Base-by-base conservation (phyloP, 305 asterid genomes). In the Fraxinus latifolia region DNA sequence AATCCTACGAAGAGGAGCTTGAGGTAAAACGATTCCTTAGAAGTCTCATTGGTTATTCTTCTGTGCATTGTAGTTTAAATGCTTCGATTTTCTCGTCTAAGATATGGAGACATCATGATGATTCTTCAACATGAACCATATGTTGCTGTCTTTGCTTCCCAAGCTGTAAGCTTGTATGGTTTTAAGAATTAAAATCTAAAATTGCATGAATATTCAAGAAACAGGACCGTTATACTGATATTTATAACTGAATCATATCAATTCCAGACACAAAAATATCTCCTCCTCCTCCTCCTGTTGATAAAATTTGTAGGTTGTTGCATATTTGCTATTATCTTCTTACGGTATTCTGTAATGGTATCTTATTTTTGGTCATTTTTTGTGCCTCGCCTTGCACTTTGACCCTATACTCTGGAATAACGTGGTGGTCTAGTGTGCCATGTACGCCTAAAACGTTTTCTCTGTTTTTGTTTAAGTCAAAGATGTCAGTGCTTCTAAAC, bases 11-110 rank as follows among this genome's bases (percentile, higher is more conserved):
- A 32, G 94, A 88, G 47, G 91, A 91, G 32, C 83, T 86, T 29
- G 88, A 93, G 97, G 97, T 94, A 91, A 78, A 33, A 71, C 81
- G 31, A 33, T 82, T 88, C 19, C 58, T 81, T 19, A 76, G 36
- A 50, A 58, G 34, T 77, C 80, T 68, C 47, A 62, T 44, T 53
- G 82, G 65, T 58, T 78, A 12, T 72, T 82, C 31, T 60, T 19
- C 14, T 60, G 14, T 78, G 36, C 58, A 73, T 74, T n/a, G 15
- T 19, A n/a, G 36, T 21, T 25, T 58, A 32, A 44, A 4, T 1
- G 17, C 15, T 17, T 29, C 15, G 32, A 2, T 81, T 50, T 2
- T 39, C 81, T 74, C 55, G 60, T 62, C 70, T 21, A 29, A 70
- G 53, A 67, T 21, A 47, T 60, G 70, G 70, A 60, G 70, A 60